Evolutionary conservation across 176 grass and related monocot species (phyloP), one percentile per base, ranked within the genome.

Genomic region (Rhynchospora breviuscula): DNA sequence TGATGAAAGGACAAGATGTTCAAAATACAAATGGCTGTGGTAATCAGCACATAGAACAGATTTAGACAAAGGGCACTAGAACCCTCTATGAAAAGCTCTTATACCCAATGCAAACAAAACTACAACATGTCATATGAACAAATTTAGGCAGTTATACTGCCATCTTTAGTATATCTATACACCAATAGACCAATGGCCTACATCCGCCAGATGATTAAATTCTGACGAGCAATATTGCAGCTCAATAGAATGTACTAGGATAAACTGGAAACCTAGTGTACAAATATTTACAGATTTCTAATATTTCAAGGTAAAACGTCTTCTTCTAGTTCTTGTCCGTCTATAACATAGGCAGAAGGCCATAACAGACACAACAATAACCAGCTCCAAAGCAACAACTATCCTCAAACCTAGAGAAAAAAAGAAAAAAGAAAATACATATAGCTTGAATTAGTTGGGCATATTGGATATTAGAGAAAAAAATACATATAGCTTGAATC

Each of bases 351-450:
- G 21, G 73, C 89, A 98, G 65, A 91, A 90, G 70, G 31, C 79
- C 51, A 90, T 29, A 64, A 74, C 86, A 80, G 84, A 85, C 22
- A 88, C 48, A 59, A 78, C 72, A 89, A 89, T 63, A 69, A 79
- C 87, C 53, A 98, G 58, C 77, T 98, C 90, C 63, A 94, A 57
- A 49, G 88, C 7, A 66, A 80, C 72, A 81, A 65, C 87, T 8
- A 80, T 78, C 81, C 68, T 89, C 77, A 98, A 80, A 81, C 92
- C 95, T 98, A 90, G 57, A 79, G 73, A 81, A 80, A 80, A 84
- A 82, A 53, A 18, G 9, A n/a, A n/a, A n/a, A n/a, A n/a, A n/a
- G n/a, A n/a, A n/a, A n/a, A 47, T 72, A 51, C 15, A 87, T 62
- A 63, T 62, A 11, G 86, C 1, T 66, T 57, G 21, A 89, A 3